Percentiles rank a stretch among this genome's conserved stretches.
These are phyloP conservation scores for Cafeteria roenbergensis DNA, from an alignment of 108 stramenopile genomes.

Conservation along the genomic window DNA sequence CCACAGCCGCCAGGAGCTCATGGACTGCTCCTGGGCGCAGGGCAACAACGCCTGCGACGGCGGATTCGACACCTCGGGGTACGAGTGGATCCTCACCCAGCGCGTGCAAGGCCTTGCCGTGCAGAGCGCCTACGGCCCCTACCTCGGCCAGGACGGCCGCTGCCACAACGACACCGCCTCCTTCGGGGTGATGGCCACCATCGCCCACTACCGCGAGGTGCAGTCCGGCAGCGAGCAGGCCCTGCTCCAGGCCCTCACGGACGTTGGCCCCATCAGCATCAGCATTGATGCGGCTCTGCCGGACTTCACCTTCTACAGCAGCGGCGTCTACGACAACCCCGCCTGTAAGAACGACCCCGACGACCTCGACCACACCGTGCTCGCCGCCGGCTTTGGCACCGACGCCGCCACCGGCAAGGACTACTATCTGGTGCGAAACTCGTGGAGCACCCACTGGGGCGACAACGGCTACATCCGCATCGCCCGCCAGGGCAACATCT, in stretches of 20 bases:
- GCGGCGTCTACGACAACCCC: slow-evolving; percentile 15
- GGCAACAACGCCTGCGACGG: slow-evolving; percentile 31
- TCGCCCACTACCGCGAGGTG: slow-evolving; percentile 8
- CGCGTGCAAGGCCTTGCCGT: neutral
- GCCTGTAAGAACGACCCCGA: slow-evolving; percentile 12
- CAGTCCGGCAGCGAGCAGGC: slow-evolving; percentile 1
- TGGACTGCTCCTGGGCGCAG: slow-evolving; percentile 19
- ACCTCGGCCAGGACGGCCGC: slow-evolving; percentile 13
- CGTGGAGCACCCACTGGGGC: slow-evolving; percentile 31
- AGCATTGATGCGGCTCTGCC: slow-evolving; percentile 17
- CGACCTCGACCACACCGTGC: slow-evolving; percentile 21
- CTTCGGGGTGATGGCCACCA: neutral
- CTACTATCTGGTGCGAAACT: slow-evolving; percentile 17
- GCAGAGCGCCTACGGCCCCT: slow-evolving; percentile 5
- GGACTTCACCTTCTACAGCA: slow-evolving; percentile 12
- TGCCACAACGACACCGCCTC: slow-evolving; percentile 8
- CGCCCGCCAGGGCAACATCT: slow-evolving; percentile 8
- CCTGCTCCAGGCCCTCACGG: slow-evolving; percentile 9
- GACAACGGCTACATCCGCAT: slow-evolving; percentile 23
- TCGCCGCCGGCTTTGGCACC: slow-evolving; percentile 15
- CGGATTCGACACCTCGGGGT: slow-evolving; percentile 17
- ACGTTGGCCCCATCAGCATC: slow-evolving; percentile 12
- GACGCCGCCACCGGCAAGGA: neutral
- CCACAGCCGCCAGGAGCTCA: slow-evolving; percentile 18
- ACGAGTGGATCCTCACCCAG: slow-evolving; percentile 13